A percentile compares a stretch with the other conserved stretches of the same genome.
These are phyloP conservation scores for Rhodotorula sp. DNA, from an alignment of 1,284 basidiomycete genomes.

Conservation along the genomic window DNA sequence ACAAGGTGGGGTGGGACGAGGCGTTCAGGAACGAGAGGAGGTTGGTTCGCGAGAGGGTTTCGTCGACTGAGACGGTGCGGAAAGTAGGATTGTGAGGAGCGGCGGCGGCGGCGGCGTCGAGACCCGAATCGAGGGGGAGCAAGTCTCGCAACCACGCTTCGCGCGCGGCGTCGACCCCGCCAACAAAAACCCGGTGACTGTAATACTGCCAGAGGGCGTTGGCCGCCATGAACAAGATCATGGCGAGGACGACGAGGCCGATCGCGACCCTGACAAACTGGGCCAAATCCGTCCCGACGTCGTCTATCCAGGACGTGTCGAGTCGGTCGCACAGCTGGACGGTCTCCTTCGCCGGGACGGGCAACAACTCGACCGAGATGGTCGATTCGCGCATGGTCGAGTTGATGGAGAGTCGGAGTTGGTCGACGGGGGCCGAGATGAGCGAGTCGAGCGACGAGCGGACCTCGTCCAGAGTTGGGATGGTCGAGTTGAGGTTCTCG, in stretches of 20 bases:
- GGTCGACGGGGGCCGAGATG: constrained; percentile 79
- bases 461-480: constrained; percentile 77
- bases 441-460: constrained; percentile 69
- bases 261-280: constrained; percentile 74
- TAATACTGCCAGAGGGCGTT: constrained; percentile 49
- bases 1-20: constrained; percentile 60
- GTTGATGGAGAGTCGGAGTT: constrained; percentile 81
- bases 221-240: constrained; percentile 49
- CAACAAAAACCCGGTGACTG: constrained; percentile 46
- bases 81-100: constrained; percentile 51
- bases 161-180: constrained; percentile 66
- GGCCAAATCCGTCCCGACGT: constrained; percentile 71
- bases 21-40: constrained; percentile 68
- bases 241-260: constrained; percentile 63
- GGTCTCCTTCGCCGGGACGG: constrained; percentile 66
- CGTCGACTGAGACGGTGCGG: constrained; percentile 43
- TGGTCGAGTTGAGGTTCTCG: constrained; percentile 68
- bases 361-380: constrained; percentile 59
- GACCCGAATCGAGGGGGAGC: background rate
- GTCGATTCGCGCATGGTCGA: constrained; percentile 60
- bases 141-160: constrained; percentile 68
- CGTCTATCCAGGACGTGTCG: constrained; percentile 78
- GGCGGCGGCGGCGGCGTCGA: background rate
- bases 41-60: constrained; percentile 69
- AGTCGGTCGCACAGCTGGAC: constrained; percentile 59